Percentiles rank a stretch among this genome's conserved stretches.
Evolutionary conservation across 2,329 filamentous ascomycete genomes (phyloP).

Genomic region (Ascomycota sp.): DNA sequence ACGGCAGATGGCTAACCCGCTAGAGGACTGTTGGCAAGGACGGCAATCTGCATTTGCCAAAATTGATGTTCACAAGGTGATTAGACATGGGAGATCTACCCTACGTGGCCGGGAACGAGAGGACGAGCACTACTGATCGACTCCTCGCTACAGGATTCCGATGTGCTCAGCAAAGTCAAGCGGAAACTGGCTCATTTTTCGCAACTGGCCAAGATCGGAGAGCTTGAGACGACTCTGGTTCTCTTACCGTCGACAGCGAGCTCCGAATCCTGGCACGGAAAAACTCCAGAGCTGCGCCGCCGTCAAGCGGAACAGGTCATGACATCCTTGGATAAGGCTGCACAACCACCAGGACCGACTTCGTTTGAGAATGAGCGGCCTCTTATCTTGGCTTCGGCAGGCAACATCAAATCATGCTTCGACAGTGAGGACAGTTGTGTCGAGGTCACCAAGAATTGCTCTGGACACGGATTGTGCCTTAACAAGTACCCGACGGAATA

Average conservation of each 20-base stretch:
- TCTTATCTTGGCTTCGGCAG: slow-evolving; percentile 14
- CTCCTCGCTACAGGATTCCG: slow-evolving; percentile 12
- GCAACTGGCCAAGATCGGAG: slow-evolving; percentile 22
- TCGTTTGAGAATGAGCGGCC: slow-evolving; percentile 6
- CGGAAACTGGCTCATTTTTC: slow-evolving; percentile 21
- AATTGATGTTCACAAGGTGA: slow-evolving; percentile 24
- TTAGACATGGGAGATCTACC: too few species aligned
- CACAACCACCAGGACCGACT: slow-evolving; percentile 6
- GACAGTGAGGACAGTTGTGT: slow-evolving; percentile 43
- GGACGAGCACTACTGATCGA: slow-evolving; percentile 6
- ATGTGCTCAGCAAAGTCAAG: slow-evolving; percentile 20
- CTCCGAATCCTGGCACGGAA: slow-evolving; percentile 18
- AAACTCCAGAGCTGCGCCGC: slow-evolving; percentile 21
- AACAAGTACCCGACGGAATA: slow-evolving; percentile 33
- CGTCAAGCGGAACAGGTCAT: slow-evolving; percentile 27
- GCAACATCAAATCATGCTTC: slow-evolving; percentile 51
- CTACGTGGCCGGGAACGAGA: too few species aligned
- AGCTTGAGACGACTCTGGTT: slow-evolving; percentile 33
- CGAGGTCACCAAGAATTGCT: slow-evolving; percentile 53
- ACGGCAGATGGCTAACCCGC: slow-evolving; percentile 18
- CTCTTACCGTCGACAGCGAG: slow-evolving; percentile 25
- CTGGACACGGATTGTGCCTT: slow-evolving; percentile 55
- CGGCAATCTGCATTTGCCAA: slow-evolving; percentile 17
- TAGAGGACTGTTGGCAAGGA: slow-evolving; percentile 23
- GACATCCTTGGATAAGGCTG: slow-evolving; percentile 11